Conservation (phyloP, 768 basidiomycete genomes). For the Dacryopinax primogenitus region DNA sequence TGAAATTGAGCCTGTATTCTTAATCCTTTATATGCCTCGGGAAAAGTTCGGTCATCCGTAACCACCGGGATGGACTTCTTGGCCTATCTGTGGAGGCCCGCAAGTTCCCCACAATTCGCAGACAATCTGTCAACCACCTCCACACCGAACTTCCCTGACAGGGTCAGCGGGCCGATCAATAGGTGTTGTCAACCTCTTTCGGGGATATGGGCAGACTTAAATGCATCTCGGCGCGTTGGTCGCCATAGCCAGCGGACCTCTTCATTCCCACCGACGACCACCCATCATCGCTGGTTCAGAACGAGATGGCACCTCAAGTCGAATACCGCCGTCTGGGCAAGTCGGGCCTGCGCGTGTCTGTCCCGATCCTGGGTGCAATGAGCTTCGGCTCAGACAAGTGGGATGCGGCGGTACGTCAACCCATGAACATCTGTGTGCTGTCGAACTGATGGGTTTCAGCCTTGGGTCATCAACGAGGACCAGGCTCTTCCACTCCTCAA, state of each 20-base stretch:
- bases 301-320: conserved; percentile 8
- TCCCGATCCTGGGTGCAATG: conserved; percentile 18
- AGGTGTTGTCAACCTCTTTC: not conserved
- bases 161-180: not conserved
- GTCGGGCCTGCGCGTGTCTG: conserved; percentile 9
- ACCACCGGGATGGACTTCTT: not conserved
- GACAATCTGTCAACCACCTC: conserved; percentile 4
- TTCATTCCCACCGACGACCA: not conserved
- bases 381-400: conserved; percentile 17
- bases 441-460: not conserved
- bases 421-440: not conserved
- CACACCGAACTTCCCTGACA: not conserved
- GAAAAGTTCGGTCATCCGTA: not conserved
- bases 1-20: not conserved
- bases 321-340: conserved; percentile 10
- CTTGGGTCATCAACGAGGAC: conserved; percentile 12
- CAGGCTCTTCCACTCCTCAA: conserved; percentile 8
- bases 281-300: not conserved
- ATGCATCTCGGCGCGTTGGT: not conserved
- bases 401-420: conserved; percentile 10
- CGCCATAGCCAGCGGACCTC: not conserved
- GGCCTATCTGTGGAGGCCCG: not conserved
- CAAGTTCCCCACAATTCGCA: not conserved
- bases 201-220: not conserved
- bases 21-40: not conserved